Base-by-base conservation (phyloP, 129 eudicot species). In the Saussurea involucrata region DNA sequence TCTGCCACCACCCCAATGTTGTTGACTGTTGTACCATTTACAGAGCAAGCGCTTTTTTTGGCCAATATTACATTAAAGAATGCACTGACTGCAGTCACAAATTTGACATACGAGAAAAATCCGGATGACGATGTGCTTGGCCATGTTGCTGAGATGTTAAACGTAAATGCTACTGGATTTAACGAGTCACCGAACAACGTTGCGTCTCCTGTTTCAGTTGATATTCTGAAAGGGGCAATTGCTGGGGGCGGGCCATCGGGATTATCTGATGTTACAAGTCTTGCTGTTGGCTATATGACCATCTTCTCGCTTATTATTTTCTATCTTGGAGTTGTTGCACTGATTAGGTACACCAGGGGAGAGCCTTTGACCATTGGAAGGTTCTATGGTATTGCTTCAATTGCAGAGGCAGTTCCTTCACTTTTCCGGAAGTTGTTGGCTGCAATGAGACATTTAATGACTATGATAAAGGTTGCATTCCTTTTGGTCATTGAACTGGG, bases 381-480 rank as follows among this genome's bases (percentile, higher is more conserved):
- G 82, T 93, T 90, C 69, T 87, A 90, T 34, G 92, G 97, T 34
- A 86, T 93, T 82, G 89, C 95, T 83, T 90, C 98, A 36, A 73
- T 90, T 57, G 91, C 89, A 42, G 98, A 88, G 83, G 83, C 94
- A 27, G 80, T 93, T 32, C 95, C 92, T 8, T 90, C 97, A 68
- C 92, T 93, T 73, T 84, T 90, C 76, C 86, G 91, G 81, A 97
- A 90, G 85, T 93, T 93, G 77, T 75, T 90, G 81, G 85, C 92
- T 29, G 92, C 91, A 68, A 91, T 93, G 95, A 88, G 86, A 60
- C 98, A 93, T 83, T 82, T 93, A 44, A 83, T 91, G 87, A 93
- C 98, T 24, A 93, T 93, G 98, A 81, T 93, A 34, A 93, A 93
- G 76, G 98, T 93, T 73, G 97, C 98, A n/a, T 93, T 93, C 85